Evolutionary conservation across 78 protist genomes (phyloP), one percentile per base, ranked within the genome.

Genomic region (Dictyostelium capitatum): DNA sequence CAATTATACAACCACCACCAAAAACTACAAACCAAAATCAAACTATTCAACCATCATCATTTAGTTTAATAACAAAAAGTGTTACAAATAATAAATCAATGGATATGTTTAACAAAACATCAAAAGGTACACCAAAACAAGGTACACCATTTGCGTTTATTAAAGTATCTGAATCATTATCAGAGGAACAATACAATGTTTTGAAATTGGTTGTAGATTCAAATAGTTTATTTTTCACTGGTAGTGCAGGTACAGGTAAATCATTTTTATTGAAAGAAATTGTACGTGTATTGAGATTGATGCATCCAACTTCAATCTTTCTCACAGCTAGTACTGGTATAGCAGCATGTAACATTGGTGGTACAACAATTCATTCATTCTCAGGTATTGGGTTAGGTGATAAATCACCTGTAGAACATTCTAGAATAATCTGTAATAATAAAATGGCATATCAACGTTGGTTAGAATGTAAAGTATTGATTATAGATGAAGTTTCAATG

Each of bases 401-500:
- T 0, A 51, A 85, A 77, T 12, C 82, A 2, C 79, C 80, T 6
- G 6, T 7, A 9, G 95, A 67, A 25, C 72, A 67, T 59, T 10
- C 79, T 0, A 11, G 46, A 0, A 37, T 65, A 4, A 91, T 94
- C 12, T n/a, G 8, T 23, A 30, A n/a, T 30, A 81, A 65, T 51
- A 12, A 14, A 50, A 47, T 72, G 43, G 41, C 47, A 37, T 25
- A 62, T 7, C 4, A 23, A 1, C 56, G 82, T 56, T 96, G 99
- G 98, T 4, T 73, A n/a, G 6, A 17, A 4, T 19, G 79, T 1
- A 94, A 82, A 30, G 83, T 53, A 6, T 82, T 98, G 30, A 79
- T 98, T 50, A 83, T 98, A 28, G 99, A 98, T 57, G 98, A 98
- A 65, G 89, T 98, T 15, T 96, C 98, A n/a, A 98, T 97, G 98